A percentile compares a stretch with the other conserved stretches of the same genome.
phyloP scores from a whole-genome alignment of 345 rosid species.

The Rhodamnia rubescens region DNA sequence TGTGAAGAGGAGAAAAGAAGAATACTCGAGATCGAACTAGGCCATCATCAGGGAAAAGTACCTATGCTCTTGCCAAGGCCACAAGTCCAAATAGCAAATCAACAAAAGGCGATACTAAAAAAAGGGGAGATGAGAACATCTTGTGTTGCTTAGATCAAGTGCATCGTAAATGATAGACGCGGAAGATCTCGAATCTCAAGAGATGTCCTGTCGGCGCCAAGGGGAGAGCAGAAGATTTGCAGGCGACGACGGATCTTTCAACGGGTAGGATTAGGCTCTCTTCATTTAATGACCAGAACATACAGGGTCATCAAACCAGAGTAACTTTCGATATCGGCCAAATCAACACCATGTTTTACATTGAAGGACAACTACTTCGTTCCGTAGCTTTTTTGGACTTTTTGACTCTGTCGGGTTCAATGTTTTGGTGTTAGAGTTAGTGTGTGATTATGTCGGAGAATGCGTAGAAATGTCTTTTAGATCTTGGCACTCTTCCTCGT shows the following conservation, averaged over 20 bases:
- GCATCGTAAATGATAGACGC: background rate
- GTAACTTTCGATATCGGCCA: too few species aligned
- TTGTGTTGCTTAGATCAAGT: too few species aligned
- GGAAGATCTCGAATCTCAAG: background rate
- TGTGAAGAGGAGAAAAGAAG: background rate
- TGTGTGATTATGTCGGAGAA: background rate
- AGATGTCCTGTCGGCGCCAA: background rate
- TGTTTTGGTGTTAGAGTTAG: too few species aligned
- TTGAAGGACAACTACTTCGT: background rate
- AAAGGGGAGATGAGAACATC: too few species aligned
- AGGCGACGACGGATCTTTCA: background rate
- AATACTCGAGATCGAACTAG: background rate
- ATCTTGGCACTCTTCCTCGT: background rate
- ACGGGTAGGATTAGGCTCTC: background rate
- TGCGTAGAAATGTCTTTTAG: background rate
- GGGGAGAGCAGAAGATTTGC: background rate
- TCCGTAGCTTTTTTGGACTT: background rate
- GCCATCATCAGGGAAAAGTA: too few species aligned
- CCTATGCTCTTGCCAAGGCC: too few species aligned
- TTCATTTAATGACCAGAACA: too few species aligned
- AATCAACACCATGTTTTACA: background rate
- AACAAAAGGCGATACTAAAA: too few species aligned
- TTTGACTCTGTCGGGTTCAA: fast-evolving
- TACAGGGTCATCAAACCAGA: too few species aligned
- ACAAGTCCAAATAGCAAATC: too few species aligned